Conservation (phyloP, 768 basidiomycete species). For the Calvatia gigantea region DNA sequence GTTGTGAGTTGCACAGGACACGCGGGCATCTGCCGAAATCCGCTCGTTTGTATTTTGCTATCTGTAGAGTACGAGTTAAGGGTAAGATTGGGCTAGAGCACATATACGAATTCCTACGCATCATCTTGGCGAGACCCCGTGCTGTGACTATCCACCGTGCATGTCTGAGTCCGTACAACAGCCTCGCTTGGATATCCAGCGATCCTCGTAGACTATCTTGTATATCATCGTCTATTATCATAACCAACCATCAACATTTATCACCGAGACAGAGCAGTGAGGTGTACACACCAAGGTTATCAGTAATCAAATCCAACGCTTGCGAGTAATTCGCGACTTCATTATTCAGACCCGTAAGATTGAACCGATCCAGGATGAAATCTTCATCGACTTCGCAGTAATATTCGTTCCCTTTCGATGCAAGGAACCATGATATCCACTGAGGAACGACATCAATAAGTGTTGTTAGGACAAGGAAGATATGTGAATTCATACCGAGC, state of each 20-base stretch:
- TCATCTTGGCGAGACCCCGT: slow-evolving; percentile 94
- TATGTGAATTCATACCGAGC: slow-evolving; percentile 6
- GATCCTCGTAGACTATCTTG: slow-evolving; percentile 91
- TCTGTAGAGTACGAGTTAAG: too few species aligned
- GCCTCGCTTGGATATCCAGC: slow-evolving; percentile 88
- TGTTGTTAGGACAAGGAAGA: background rate
- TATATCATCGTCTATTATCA: slow-evolving; percentile 89
- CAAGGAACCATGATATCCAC: slow-evolving; percentile 99
- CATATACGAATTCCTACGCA: too few species aligned
- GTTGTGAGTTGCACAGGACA: slow-evolving; percentile 91
- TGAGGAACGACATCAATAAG: slow-evolving; percentile 23
- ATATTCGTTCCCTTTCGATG: slow-evolving; percentile 98
- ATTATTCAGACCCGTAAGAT: slow-evolving; percentile 93
- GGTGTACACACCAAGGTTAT: slow-evolving; percentile 73
- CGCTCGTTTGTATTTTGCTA: slow-evolving; percentile 97
- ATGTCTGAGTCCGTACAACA: slow-evolving; percentile 96
- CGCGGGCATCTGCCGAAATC: slow-evolving; percentile 99
- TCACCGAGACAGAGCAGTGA: background rate
- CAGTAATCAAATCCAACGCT: slow-evolving; percentile 94
- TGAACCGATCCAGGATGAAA: slow-evolving; percentile 97
- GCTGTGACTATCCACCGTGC: slow-evolving; percentile 98
- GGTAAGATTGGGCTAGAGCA: too few species aligned
- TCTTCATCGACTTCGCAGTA: slow-evolving; percentile 99
- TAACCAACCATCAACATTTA: slow-evolving; percentile 22
- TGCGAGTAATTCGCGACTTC: slow-evolving; percentile 94